phyloP scores from a whole-genome alignment of 768 basidiomycete genomes.

The Suillus subaureus region DNA sequence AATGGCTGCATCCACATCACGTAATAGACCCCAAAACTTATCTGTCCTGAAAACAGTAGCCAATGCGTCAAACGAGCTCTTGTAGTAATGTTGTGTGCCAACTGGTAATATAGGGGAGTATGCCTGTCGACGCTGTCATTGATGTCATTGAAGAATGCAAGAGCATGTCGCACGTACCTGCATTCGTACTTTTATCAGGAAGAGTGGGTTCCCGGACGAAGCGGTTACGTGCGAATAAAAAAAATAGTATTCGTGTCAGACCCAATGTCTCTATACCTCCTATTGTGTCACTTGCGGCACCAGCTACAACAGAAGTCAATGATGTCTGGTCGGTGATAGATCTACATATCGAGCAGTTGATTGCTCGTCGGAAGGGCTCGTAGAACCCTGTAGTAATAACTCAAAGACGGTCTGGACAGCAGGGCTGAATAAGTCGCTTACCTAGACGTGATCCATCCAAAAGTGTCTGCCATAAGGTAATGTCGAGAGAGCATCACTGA shows the following conservation, averaged over 20 bases:
- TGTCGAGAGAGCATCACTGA: no score
- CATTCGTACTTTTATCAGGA: slow-evolving; percentile 97
- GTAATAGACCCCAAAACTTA: slow-evolving; percentile 74
- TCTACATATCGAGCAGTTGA: slow-evolving; percentile 73
- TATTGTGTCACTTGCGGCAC: slow-evolving; percentile 86
- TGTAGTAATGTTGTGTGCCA: slow-evolving; percentile 93
- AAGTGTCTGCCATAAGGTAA: slow-evolving; percentile 58
- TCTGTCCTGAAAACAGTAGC: slow-evolving; percentile 79
- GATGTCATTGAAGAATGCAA: not conserved
- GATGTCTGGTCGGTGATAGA: slow-evolving; percentile 66
- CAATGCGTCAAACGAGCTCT: slow-evolving; percentile 79
- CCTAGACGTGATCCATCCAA: slow-evolving; percentile 91
- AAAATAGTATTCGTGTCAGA: not conserved
- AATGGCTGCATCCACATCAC: slow-evolving; percentile 93
- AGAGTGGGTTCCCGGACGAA: slow-evolving; percentile 84
- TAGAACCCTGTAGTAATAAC: slow-evolving; percentile 74
- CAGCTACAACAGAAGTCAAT: slow-evolving; percentile 79
- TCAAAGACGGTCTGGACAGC: slow-evolving; percentile 14
- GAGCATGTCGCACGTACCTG: slow-evolving; percentile 53
- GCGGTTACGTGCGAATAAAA: slow-evolving; percentile 41
- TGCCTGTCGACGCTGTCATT: slow-evolving; percentile 51
- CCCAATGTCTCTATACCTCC: slow-evolving; percentile 57
- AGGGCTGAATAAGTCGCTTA: slow-evolving; percentile 27
- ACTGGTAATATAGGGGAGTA: slow-evolving; percentile 95
- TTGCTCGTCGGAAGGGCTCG: slow-evolving; percentile 77